Base-by-base conservation (phyloP, 2,329 filamentous ascomycete genomes). In the Fonsecaea monophora region DNA sequence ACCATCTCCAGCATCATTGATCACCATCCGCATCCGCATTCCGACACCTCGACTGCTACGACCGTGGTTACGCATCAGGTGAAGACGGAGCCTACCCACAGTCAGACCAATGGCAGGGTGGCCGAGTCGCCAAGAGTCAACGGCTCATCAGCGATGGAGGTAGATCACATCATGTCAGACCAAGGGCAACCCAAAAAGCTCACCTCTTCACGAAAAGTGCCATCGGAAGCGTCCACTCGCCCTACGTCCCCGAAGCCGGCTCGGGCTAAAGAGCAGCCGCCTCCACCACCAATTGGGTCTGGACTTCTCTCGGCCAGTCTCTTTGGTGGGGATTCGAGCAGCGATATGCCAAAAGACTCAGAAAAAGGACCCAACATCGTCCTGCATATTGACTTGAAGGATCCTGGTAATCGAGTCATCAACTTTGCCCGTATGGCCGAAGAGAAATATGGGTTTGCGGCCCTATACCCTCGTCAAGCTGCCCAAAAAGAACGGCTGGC, bases 391-490 rank as follows among this genome's bases (percentile, higher is more conserved):
- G 88, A 91, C 0, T 85, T 99, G 45, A 87, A 90, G 65, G 92
- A 92, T 48, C 89, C 92, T 73, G 90, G 87, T 40, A 97, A 97
- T 77, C 92, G 94, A 72, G 94, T 96, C 68, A 88, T 99, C 80
- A 98, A 98, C 78, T 97, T 98, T 71, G 94, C 94, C 74, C 92
- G 92, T 53, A 85, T 98, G 79, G 95, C 96, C 10, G 92, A 97
- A 78, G 93, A 96, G 70, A 91, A 90, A 69, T 98, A 97, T 77
- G 95, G 95, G 30, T 97, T 94, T 84, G 93, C 96, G 68, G 95
- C 94, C 0, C 84, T 98, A 40, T 94, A 98, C 76, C 95, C 95
- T 35, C 90, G 94, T 7, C 85, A 96, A 69, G 95, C 95, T 1
- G 94, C 94, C 37, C 92, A 95, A 70, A 89, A 92, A 70, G 92